Evolutionary conservation across 2,329 filamentous ascomycete genomes (phyloP).

Genomic region (Ilyonectria mors-panacis): DNA sequence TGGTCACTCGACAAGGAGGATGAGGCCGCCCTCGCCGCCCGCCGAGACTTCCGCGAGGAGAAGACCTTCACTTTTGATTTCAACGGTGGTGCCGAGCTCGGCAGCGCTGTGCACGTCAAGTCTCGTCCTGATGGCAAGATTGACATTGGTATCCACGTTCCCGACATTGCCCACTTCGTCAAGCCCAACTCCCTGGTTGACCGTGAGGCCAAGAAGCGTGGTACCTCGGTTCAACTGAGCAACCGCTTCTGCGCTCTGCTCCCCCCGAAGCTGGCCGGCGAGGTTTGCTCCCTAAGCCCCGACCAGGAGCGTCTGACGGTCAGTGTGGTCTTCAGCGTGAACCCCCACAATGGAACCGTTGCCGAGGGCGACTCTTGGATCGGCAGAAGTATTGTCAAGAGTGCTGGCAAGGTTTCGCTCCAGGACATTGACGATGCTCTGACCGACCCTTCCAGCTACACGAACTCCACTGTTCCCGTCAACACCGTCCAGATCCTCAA

Average conservation of each 20-base stretch:
- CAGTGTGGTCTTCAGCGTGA: slow-evolving; percentile 93
- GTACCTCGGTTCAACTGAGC: slow-evolving; percentile 94
- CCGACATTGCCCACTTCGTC: slow-evolving; percentile 96
- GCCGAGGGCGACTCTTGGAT: slow-evolving; percentile 93
- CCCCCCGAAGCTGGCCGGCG: slow-evolving; percentile 85
- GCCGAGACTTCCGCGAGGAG: slow-evolving; percentile 92
- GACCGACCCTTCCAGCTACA: slow-evolving; percentile 72
- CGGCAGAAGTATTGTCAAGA: slow-evolving; percentile 94
- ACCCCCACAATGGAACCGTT: slow-evolving; percentile 83
- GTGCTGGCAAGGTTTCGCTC: slow-evolving; percentile 86
- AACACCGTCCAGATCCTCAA: slow-evolving; percentile 88
- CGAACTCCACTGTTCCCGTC: slow-evolving; percentile 75
- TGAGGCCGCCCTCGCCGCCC: slow-evolving; percentile 78
- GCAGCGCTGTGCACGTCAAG: slow-evolving; percentile 95
- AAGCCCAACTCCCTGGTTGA: slow-evolving; percentile 97
- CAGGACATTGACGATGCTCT: slow-evolving; percentile 89
- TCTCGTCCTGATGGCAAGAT: slow-evolving; percentile 85
- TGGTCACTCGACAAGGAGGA: slow-evolving; percentile 91
- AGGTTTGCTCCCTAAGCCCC: slow-evolving; percentile 89
- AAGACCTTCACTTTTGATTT: slow-evolving; percentile 94
- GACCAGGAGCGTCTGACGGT: slow-evolving; percentile 92
- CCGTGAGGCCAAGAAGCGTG: slow-evolving; percentile 97
- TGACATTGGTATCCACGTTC: slow-evolving; percentile 95
- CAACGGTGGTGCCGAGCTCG: slow-evolving; percentile 88
- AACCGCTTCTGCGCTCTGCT: slow-evolving; percentile 91